Conservation (phyloP, 208 protist species). For the Trypanosoma mega region DNA sequence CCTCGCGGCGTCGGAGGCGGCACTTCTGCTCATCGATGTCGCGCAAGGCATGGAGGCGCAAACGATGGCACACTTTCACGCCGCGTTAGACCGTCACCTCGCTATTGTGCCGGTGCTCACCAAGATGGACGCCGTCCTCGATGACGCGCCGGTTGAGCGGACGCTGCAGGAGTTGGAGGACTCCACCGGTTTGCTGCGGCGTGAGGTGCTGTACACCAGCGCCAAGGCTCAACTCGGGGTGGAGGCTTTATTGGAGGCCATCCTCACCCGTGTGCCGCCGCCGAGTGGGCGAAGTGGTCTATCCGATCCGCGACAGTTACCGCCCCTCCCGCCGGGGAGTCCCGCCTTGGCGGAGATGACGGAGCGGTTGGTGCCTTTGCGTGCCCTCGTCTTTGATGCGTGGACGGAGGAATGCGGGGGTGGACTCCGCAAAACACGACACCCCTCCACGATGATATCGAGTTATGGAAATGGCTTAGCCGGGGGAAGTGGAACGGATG, state of each 20-base stretch:
- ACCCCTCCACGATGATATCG: neutral
- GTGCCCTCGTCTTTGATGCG: conserved; percentile 95
- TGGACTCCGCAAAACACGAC: conserved; percentile 46
- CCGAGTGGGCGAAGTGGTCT: conserved; percentile 50
- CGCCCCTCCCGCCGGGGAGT: conserved; percentile 59
- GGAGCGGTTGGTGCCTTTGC: conserved; percentile 74
- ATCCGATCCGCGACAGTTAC: conserved; percentile 79
- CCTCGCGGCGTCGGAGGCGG: conserved; percentile 91
- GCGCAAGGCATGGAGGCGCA: conserved; percentile 94
- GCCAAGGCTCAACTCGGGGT: conserved; percentile 92
- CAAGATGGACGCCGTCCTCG: conserved; percentile 87
- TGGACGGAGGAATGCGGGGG: conserved; percentile 94
- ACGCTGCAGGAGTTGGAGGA: conserved; percentile 84
- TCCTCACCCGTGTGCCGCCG: conserved; percentile 92
- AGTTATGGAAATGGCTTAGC: neutral
- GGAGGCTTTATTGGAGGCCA: conserved; percentile 81
- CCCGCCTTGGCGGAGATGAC: conserved; percentile 45
- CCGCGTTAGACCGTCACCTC: conserved; percentile 89
- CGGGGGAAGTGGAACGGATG: too few species aligned
- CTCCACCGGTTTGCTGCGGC: conserved; percentile 79
- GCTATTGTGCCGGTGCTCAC: conserved; percentile 86
- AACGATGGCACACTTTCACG: conserved; percentile 96
- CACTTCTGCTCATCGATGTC: conserved; percentile 92
- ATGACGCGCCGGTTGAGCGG: conserved; percentile 61
- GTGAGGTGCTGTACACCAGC: conserved; percentile 88